Conservation (phyloP, 2,329 filamentous ascomycete species). For the Talaromyces piceae region DNA sequence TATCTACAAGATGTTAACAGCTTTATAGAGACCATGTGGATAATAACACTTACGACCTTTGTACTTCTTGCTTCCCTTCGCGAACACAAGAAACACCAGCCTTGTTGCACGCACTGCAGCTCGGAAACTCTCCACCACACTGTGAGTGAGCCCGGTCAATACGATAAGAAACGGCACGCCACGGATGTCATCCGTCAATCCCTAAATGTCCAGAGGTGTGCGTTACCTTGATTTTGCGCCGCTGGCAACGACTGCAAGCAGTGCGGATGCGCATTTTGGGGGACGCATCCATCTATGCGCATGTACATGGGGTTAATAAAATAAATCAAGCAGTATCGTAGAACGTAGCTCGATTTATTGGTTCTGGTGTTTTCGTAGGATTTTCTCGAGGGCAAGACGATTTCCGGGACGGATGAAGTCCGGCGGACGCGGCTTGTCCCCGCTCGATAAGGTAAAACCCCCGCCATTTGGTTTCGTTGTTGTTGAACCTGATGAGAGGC, state of each 20-base stretch:
- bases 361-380: too few relatives aligned
- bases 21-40: neutral
- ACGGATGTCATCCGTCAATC: neutral
- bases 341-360: too few relatives aligned
- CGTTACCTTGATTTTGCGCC: constrained; percentile 46
- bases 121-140: constrained; percentile 41
- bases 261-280: constrained; percentile 24
- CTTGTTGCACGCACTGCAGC: constrained; percentile 40
- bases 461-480: neutral
- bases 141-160: constrained; percentile 15
- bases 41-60: constrained; percentile 30
- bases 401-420: neutral
- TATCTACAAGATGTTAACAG: constrained; percentile 18
- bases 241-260: constrained; percentile 37
- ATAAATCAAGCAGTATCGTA: too few relatives aligned
- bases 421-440: neutral
- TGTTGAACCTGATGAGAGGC: neutral
- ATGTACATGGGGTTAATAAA: too few relatives aligned
- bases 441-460: neutral
- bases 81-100: constrained; percentile 37
- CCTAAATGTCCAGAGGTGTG: constrained; percentile 11
- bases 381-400: too few relatives aligned
- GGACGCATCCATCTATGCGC: constrained; percentile 19
- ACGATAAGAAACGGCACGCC: neutral
- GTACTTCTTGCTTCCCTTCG: constrained; percentile 39